Percentiles rank a stretch among this genome's conserved stretches.
phyloP scores from a whole-genome alignment of 2,329 filamentous ascomycete genomes.

The Monilinia fructicola region DNA sequence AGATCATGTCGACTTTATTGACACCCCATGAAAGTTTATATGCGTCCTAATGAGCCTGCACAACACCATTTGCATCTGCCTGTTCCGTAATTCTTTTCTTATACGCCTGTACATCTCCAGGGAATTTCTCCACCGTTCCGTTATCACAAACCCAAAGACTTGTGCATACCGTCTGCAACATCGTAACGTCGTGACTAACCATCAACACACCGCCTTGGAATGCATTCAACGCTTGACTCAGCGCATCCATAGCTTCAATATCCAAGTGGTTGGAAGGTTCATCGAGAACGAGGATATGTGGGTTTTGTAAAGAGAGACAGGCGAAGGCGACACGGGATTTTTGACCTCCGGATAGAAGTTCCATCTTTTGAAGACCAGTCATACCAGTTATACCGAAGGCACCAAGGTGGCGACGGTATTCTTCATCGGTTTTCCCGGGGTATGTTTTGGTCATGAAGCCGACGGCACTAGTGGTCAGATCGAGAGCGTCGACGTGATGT shows the following conservation, averaged over 20 bases:
- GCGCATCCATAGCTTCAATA: slow-evolving; percentile 95
- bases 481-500: slow-evolving; percentile 95
- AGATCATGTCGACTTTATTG: background rate
- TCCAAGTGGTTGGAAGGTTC: slow-evolving; percentile 98
- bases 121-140: slow-evolving; percentile 93
- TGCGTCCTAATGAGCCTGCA: slow-evolving; percentile 34
- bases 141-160: slow-evolving; percentile 96
- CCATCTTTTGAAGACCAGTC: slow-evolving; percentile 96
- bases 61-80: slow-evolving; percentile 84
- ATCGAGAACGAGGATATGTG: slow-evolving; percentile 95
- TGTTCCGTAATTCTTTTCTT: slow-evolving; percentile 94
- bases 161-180: slow-evolving; percentile 93
- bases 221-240: slow-evolving; percentile 76
- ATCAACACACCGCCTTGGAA: slow-evolving; percentile 96
- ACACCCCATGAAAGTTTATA: background rate
- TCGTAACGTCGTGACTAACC: slow-evolving; percentile 98
- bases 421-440: slow-evolving; percentile 88
- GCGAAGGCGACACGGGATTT: slow-evolving; percentile 98
- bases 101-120: slow-evolving; percentile 91
- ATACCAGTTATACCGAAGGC: slow-evolving; percentile 90
- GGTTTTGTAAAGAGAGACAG: slow-evolving; percentile 89
- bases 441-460: slow-evolving; percentile 95
- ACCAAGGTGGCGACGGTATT: slow-evolving; percentile 92
- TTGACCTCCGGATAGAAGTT: slow-evolving; percentile 88
- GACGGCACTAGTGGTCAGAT: slow-evolving; percentile 84